These are phyloP conservation scores for Populus alba DNA, from an alignment of 345 rosid genomes.

Conservation along the genomic window DNA sequence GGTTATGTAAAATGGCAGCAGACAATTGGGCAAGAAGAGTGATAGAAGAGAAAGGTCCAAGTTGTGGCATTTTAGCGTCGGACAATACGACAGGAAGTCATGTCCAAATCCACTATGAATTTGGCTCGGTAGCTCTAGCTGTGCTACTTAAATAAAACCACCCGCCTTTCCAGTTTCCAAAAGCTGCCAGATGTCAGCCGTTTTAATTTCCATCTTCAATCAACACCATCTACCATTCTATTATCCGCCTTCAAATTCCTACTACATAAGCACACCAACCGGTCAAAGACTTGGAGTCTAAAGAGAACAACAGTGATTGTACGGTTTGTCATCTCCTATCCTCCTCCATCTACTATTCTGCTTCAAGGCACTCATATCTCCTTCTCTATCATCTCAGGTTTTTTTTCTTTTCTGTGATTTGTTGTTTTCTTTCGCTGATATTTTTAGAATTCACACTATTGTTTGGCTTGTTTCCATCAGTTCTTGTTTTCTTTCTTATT, in stretches of 20 bases:
- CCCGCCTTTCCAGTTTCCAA: background rate
- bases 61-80: background rate
- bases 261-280: background rate
- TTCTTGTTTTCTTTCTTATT: background rate
- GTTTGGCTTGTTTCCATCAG: slow-evolving; percentile 5
- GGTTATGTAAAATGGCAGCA: background rate
- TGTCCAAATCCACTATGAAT: background rate
- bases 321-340: background rate
- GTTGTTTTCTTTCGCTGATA: background rate
- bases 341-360: slow-evolving; percentile 15
- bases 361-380: background rate
- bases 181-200: background rate
- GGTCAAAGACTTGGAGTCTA: background rate
- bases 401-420: background rate
- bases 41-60: background rate
- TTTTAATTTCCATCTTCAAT: background rate
- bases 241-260: background rate
- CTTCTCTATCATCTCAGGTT: background rate
- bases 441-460: background rate
- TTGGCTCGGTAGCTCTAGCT: background rate
- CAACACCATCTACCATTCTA: background rate
- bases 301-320: too few relatives aligned
- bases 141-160: background rate
- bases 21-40: background rate
- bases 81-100: background rate